Conservation (phyloP, 192 early-diverging fungal species). For the Chytriomyces confervae region DNA sequence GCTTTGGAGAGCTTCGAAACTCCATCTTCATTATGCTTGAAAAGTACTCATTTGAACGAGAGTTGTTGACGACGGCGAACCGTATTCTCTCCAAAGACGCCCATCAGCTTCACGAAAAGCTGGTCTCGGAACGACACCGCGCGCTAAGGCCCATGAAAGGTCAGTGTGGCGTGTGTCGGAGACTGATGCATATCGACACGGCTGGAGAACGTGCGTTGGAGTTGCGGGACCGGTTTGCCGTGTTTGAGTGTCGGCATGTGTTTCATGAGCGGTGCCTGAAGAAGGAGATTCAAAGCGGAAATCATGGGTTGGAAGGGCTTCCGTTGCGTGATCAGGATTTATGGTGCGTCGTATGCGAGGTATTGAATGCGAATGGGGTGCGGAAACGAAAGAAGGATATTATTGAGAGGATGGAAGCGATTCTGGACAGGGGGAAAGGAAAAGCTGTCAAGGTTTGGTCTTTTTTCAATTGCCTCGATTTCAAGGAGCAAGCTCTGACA, state of each 20-base stretch:
- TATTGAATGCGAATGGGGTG: conserved; percentile 16
- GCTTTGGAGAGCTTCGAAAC: conserved; percentile 42
- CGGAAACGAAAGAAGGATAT: conserved; percentile 10
- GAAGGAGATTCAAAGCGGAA: conserved; percentile 36
- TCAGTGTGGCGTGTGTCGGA: conserved; percentile 50
- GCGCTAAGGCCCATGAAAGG: conserved; percentile 49
- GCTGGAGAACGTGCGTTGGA: conserved; percentile 37
- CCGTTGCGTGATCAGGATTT: not conserved
- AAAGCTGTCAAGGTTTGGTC: conserved; percentile 1
- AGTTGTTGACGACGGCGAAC: conserved; percentile 42
- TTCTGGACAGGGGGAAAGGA: conserved; percentile 16
- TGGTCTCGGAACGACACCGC: not conserved
- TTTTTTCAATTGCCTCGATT: not conserved
- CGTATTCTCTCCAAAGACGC: conserved; percentile 44
- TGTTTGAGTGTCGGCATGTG: conserved; percentile 53
- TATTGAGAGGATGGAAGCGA: not conserved
- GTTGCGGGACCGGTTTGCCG: conserved; percentile 33
- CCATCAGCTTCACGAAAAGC: conserved; percentile 14
- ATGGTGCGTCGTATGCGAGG: conserved; percentile 37
- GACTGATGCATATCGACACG: conserved; percentile 50
- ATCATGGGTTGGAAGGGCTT: not conserved
- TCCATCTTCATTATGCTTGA: conserved; percentile 49
- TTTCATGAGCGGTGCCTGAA: conserved; percentile 53
- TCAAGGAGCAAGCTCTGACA: not conserved
- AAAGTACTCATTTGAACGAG: conserved; percentile 42